Base-by-base conservation (phyloP, 352 stramenopile genomes). In the Phytophthora brassicae region DNA sequence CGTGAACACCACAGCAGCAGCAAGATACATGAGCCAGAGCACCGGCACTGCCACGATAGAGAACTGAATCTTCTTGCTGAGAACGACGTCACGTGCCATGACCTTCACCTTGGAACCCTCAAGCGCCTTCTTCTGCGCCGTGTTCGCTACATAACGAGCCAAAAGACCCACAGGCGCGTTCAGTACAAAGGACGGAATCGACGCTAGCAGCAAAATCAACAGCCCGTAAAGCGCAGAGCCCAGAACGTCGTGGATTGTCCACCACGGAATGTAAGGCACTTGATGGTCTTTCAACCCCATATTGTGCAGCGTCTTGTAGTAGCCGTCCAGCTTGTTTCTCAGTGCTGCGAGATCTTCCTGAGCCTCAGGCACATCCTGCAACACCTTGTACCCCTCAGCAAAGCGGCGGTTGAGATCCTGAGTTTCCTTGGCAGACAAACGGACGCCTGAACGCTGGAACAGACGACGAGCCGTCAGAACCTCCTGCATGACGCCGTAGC, bases 401-500 rank as follows among this genome's bases (percentile, higher is more conserved):
- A 97, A 97, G 45, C 90, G 79, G 28, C 90, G 85, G 66, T 96
- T 97, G 20, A 98, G 56, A 62, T 97, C 88, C 66, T 97, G 84
- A 47, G 94, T 98, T 56, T 97, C 79, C 57, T 95, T 92, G n/a
- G 89, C 86, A 8, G 84, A 88, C 20, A 97, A 56, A 33, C 86
- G 83, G 33, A 94, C 77, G 26, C 90, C 84, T 42, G 90, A 94
- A 50, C 88, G 86, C 68, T 97, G 91, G 62, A 97, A 99, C 22
- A 99, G 75, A 50, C 97, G 88, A 48, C 97, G 82, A 19, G 94
- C 95, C 23, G 95, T 98, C 74, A 98, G 92, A 41, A 99, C 88
- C 12, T 98, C 66, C 78, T 99, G 92, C 65, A 99, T 79, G 20
- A 93, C 94, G 55, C 98, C 92, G 75, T 99, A 99, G 80, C 98